phyloP scores from a whole-genome alignment of 352 stramenopile species.

The Pythium dissimile region DNA sequence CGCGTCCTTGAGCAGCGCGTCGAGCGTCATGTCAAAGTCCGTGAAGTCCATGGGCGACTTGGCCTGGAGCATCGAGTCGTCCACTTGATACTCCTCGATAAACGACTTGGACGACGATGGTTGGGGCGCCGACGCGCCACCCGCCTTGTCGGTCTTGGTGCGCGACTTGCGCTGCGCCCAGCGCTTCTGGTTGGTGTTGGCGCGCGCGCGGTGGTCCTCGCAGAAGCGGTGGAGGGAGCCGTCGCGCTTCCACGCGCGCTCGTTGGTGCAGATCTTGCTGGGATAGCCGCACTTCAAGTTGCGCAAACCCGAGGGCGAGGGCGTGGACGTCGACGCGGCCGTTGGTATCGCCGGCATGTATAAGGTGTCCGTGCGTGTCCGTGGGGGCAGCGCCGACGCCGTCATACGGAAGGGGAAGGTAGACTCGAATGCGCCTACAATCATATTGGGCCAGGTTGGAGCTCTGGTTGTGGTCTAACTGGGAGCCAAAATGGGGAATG shows the following conservation, averaged over 20 bases:
- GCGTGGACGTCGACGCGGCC: not conserved
- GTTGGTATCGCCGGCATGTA: no score
- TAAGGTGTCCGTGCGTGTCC: not conserved
- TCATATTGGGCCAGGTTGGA: not conserved
- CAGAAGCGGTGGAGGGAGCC: constrained; percentile 9
- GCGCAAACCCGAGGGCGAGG: not conserved
- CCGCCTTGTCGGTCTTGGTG: constrained; percentile 1
- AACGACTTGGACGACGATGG: not conserved
- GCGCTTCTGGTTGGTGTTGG: constrained; percentile 28
- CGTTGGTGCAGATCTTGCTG: constrained; percentile 19
- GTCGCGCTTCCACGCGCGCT: constrained; percentile 9
- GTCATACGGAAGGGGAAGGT: constrained; percentile 3
- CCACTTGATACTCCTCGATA: constrained; percentile 3
- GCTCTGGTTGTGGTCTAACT: not conserved
- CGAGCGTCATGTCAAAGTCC: constrained; percentile 19
- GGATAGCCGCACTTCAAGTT: constrained; percentile 18
- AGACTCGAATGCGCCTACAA: not conserved
- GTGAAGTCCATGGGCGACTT: constrained; percentile 10
- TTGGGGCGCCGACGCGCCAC: not conserved
- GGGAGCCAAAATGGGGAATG: not conserved
- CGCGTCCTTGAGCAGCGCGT: constrained; percentile 9
- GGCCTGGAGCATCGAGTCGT: constrained; percentile 15
- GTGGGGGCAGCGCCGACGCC: not conserved
- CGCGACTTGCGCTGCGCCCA: constrained; percentile 15
- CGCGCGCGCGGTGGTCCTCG: constrained; percentile 21